These are phyloP conservation scores for Exophiala xenobiotica DNA, from an alignment of 2,329 filamentous ascomycete species.

Conservation along the genomic window DNA sequence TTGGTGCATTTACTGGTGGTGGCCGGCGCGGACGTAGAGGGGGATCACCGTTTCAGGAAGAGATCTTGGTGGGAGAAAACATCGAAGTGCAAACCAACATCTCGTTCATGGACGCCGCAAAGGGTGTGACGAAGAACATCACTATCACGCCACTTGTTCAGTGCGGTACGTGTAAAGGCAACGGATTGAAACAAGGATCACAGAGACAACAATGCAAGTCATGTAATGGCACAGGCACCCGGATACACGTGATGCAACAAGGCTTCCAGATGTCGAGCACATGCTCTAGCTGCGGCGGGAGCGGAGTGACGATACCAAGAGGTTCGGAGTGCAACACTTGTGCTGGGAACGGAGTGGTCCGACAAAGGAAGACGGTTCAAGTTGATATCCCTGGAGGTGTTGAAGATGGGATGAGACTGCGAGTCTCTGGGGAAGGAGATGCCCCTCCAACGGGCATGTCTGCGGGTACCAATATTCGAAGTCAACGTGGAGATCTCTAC, in stretches of 20 bases:
- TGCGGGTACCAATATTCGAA: conserved; percentile 61
- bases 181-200: conserved; percentile 77
- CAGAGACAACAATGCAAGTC: conserved; percentile 70
- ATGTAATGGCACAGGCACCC: conserved; percentile 82
- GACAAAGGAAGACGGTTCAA: conserved; percentile 78
- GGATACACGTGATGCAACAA: conserved; percentile 84
- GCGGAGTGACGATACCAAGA: conserved; percentile 71
- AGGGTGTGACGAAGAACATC: conserved; percentile 85
- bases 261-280: conserved; percentile 96
- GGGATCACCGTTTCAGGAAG: conserved; percentile 71
- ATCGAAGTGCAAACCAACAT: conserved; percentile 93
- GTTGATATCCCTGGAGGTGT: conserved; percentile 94
- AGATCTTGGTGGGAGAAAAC: conserved; percentile 86
- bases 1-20: conserved; percentile 76
- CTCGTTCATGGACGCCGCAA: conserved; percentile 93
- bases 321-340: conserved; percentile 81
- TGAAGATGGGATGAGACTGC: conserved; percentile 91
- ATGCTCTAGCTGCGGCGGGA: conserved; percentile 77
- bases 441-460: conserved; percentile 73
- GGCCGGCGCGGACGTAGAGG: conserved; percentile 54
- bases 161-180: conserved; percentile 80
- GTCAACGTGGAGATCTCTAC: conserved; percentile 82
- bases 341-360: conserved; percentile 76
- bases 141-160: conserved; percentile 75
- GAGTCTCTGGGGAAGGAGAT: conserved; percentile 83